Base-by-base conservation (phyloP, 306 rosid genomes). In the Benincasa hispida region DNA sequence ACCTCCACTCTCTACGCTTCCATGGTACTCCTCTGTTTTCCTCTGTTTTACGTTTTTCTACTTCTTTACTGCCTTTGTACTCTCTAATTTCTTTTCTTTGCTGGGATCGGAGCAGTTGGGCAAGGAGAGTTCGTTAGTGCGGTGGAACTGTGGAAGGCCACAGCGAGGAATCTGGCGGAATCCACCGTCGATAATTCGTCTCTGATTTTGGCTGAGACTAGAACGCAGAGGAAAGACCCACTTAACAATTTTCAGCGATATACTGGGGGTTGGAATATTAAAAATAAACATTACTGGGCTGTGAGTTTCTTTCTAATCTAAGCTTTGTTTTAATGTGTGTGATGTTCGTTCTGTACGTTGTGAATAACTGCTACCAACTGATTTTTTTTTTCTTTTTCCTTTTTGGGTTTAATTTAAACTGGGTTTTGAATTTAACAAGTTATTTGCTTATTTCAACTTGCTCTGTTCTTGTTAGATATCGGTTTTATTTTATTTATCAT, bases 251-350 rank as follows among this genome's bases (percentile, higher is more conserved):
- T 88, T 80, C 74, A 82, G 14, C 77, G 70, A 53, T 90, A 90
- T 84, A 76, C 75, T 0, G 83, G 84, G 62, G 97, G 97, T 30
- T 92, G 97, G 97, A 86, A 92, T 84, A 87, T 92, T 42, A 82
- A 74, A 55, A 74, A 86, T 79, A 67, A 51, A 17, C 93, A 92
- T 84, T 90, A 92, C 79, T 85, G 85, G 86, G 86, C 88, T 78
- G 97, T 92, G 73, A 85, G 89, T 59, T 75, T 78, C 51, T 56
- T 21, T n/a, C 42, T 14, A 53, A 15, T 21, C 21, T 61, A 8
- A n/a, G 5, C 1, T 62, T 41, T 39, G 45, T 32, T 32, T 18
- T 34, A 2, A 17, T 35, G 4, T 61, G 12, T 58, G 12, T 22
- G n/a, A 15, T 58, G 2, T 54, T 14, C 53, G n/a, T 74, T 56